phyloP scores from a whole-genome alignment of 192 early-diverging fungal genomes.

The Helicostylum pulchrum region DNA sequence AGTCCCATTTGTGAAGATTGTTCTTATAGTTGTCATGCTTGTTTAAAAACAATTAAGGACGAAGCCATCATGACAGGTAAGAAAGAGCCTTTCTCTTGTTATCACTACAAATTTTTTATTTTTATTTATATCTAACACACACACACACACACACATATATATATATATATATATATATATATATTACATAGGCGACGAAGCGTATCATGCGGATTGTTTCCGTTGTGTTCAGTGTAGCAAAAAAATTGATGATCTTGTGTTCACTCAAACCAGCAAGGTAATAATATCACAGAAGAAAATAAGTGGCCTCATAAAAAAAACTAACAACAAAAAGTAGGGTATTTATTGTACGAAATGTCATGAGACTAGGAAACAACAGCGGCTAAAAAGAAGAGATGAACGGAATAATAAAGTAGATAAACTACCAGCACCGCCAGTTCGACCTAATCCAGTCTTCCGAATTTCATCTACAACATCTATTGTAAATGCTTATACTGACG shows the following conservation, averaged over 20 bases:
- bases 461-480: conserved; percentile 27
- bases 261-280: conserved; percentile 78
- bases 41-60: conserved; percentile 71
- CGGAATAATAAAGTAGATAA: background rate
- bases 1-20: conserved; percentile 81
- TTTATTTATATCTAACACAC: conserved; percentile 4
- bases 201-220: conserved; percentile 82
- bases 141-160: no score
- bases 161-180: no score
- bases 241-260: conserved; percentile 74
- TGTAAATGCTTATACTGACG: conserved; percentile 24
- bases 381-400: conserved; percentile 55
- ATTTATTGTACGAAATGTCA: conserved; percentile 77
- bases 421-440: conserved; percentile 1
- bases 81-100: background rate
- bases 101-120: background rate
- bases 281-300: background rate
- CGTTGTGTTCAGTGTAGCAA: conserved; percentile 71
- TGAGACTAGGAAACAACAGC: conserved; percentile 60
- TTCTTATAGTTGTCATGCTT: conserved; percentile 75
- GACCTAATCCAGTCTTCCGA: conserved; percentile 4
- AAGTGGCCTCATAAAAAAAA: background rate
- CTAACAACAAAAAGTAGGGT: conserved; percentile 39
- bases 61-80: conserved; percentile 82
- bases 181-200: conserved; percentile 57